Evolutionary conservation across 129 eudicot species (phyloP).

Genomic region (Tagetes patula): DNA sequence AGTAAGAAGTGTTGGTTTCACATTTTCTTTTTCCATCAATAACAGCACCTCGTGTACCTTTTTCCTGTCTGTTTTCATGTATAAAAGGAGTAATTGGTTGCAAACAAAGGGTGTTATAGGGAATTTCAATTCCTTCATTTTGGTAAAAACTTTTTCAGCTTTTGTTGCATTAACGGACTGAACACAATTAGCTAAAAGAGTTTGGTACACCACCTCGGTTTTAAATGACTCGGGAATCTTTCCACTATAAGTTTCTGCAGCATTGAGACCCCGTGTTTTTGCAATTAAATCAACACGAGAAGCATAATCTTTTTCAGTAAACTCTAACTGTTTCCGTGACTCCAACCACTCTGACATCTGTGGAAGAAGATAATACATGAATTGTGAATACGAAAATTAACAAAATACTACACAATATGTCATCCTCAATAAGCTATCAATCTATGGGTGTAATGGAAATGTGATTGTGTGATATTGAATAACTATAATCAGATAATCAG

Average conservation of each 20-base stretch:
- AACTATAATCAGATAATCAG: not conserved
- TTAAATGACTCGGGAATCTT: conserved; percentile 51
- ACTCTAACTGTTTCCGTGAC: conserved; percentile 40
- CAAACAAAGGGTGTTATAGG: conserved; percentile 51
- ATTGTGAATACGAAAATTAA: not conserved
- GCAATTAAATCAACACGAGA: conserved; percentile 73
- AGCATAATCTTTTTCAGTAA: conserved; percentile 57
- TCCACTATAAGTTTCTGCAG: conserved; percentile 59
- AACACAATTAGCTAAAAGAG: conserved; percentile 67
- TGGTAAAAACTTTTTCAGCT: conserved; percentile 64
- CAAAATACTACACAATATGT: not conserved
- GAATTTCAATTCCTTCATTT: conserved; percentile 59
- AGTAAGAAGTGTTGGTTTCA: conserved; percentile 64
- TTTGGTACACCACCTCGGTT: conserved; percentile 58
- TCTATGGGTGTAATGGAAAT: too few relatives aligned
- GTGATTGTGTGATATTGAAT: too few relatives aligned
- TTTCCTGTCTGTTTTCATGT: conserved; percentile 58
- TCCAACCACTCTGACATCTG: conserved; percentile 81
- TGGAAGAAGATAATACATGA: conserved; percentile 12
- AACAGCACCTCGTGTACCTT: conserved; percentile 71
- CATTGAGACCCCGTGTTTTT: conserved; percentile 58
- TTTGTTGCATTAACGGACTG: conserved; percentile 33
- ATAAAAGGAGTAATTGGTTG: conserved; percentile 71
- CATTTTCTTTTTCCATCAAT: conserved; percentile 68
- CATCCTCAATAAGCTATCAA: not conserved